Evolutionary conservation across 2,329 filamentous ascomycete genomes (phyloP), one percentile per base, ranked within the genome.

Genomic region (Clonostachys rosea): DNA sequence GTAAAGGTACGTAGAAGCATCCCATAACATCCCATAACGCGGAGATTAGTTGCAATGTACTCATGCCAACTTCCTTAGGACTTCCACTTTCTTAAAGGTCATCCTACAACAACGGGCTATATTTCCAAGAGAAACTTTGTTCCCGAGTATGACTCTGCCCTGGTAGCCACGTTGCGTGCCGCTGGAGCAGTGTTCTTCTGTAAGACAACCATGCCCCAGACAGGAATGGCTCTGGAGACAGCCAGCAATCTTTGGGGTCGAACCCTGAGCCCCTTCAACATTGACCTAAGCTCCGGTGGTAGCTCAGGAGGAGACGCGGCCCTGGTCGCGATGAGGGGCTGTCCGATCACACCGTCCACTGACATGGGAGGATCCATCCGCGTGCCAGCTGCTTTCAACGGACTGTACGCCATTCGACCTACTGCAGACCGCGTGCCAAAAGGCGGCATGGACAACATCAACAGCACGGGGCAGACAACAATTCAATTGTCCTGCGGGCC

Each of bases 161-260:
- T 39, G 6, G 36, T 39, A n/a, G 14, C 49, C 16, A 36, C 9
- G 12, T 20, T 40, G 58, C 5, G 52, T 58, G 18, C 41, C 83
- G 69, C 81, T 0, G 85, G 85, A 2, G 84, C 84, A 2, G 73
- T 88, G 0, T 65, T 84, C 17, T 84, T 86, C 54, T 77, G 79
- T 52, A 88, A 88, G 63, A 88, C 85, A 1, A 87, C 86, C 54
- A 69, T 88, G 3, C 84, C 85, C 2, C 78, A 82, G 50, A 75
- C 71, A 0, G 64, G 82, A 43, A 73, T 71, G 60, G 36, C 17
- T 3, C 12, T 39, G 3, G 36, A 39, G 14, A n/a, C 14, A 7
- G 17, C 14, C 40, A 86, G 83, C 55, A 85, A 87, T 53, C 61
- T 86, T 17, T 82, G 78, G 48, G 83, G 83, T 2, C 73, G 78